Evolutionary conservation across 176 grass and related monocot species (phyloP).

Genomic region (Avena atlantica): DNA sequence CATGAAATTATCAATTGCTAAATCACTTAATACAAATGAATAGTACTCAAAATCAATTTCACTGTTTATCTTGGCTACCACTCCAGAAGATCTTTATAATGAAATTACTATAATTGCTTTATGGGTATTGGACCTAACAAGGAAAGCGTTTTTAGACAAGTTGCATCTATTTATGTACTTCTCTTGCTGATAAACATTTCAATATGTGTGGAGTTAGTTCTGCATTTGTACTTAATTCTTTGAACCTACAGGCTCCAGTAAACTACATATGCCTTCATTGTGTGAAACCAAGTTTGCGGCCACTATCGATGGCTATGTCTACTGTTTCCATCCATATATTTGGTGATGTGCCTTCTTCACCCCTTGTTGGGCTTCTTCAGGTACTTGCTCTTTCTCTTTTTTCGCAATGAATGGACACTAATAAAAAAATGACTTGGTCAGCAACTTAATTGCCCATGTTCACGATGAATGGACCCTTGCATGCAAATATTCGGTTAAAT

Average conservation of each 20-base stretch:
- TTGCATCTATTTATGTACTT: background rate
- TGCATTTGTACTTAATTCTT: conserved; percentile 28
- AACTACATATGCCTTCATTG: conserved; percentile 96
- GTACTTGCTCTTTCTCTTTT: conserved; percentile 46
- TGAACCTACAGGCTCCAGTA: conserved; percentile 79
- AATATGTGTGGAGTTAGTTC: conserved; percentile 6
- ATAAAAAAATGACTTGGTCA: background rate
- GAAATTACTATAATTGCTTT: conserved; percentile 17
- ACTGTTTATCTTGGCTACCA: conserved; percentile 17
- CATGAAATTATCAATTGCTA: conserved; percentile 15
- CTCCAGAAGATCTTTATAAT: background rate
- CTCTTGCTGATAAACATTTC: background rate
- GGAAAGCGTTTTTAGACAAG: background rate
- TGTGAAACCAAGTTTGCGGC: conserved; percentile 86
- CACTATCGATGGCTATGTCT: conserved; percentile 95
- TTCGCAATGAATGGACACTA: conserved; percentile 4
- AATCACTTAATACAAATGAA: background rate
- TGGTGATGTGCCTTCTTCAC: conserved; percentile 97
- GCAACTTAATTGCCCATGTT: conserved; percentile 14
- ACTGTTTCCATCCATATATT: conserved; percentile 99
- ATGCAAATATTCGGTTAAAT: too few relatives aligned
- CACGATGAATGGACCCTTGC: too few relatives aligned
- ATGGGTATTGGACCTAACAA: conserved; percentile 10
- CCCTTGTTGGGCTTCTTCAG: conserved; percentile 93
- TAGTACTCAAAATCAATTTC: background rate